Conservation (phyloP, 176 grass and related monocot species). For the Chloris gayana region DNA sequence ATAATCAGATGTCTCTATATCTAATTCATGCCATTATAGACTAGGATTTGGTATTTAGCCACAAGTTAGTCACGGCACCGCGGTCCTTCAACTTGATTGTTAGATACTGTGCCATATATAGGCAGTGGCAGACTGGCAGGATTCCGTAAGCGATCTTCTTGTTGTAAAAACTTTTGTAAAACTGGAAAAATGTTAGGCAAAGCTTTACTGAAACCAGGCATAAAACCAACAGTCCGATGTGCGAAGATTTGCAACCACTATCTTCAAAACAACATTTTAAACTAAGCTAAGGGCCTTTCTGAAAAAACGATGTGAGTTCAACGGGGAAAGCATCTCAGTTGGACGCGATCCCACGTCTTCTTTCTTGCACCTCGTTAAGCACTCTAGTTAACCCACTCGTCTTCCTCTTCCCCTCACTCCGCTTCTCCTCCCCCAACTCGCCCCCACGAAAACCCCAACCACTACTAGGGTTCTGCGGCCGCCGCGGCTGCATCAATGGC, state of each 20-base stretch:
- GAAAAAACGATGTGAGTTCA: background rate
- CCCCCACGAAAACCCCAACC: slow-evolving; percentile 17
- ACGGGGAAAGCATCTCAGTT: background rate
- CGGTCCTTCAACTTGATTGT: background rate
- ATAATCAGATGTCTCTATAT: no score
- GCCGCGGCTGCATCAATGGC: slow-evolving; percentile 38
- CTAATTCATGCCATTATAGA: no score
- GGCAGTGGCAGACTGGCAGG: background rate
- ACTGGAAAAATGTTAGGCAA: background rate
- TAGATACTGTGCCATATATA: background rate
- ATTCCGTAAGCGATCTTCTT: background rate
- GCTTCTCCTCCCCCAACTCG: background rate
- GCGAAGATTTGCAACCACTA: background rate
- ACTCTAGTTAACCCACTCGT: background rate
- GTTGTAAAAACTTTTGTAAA: background rate
- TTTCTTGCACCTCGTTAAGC: background rate
- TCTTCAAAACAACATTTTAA: background rate
- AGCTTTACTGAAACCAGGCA: background rate
- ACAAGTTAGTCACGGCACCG: background rate
- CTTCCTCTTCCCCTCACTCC: background rate
- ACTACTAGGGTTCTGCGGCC: slow-evolving; percentile 40
- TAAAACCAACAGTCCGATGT: background rate
- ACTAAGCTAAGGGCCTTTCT: background rate
- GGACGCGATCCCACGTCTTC: slow-evolving; percentile 21
- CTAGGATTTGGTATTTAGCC: background rate